Percentiles rank a stretch among this genome's conserved stretches.
phyloP scores from a whole-genome alignment of 164 flowering plant genomes.

The Cinnamomum chago region DNA sequence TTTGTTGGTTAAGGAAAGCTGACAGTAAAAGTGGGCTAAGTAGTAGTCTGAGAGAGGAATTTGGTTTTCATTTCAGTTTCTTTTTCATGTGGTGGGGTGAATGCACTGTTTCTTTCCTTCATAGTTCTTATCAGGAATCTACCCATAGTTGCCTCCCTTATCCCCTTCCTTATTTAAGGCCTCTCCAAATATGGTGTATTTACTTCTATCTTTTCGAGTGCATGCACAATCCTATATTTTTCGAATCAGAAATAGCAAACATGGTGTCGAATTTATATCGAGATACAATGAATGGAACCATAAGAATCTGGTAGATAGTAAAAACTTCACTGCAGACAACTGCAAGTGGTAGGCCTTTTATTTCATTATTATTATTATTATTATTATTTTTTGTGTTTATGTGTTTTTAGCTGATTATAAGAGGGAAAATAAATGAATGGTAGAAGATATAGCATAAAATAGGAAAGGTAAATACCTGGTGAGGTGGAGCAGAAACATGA shows the following conservation, averaged over 20 bases:
- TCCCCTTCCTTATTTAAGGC: neutral
- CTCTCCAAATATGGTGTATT: neutral
- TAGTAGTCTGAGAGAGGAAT: neutral
- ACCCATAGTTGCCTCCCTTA: neutral
- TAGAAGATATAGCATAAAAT: neutral
- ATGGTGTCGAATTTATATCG: too few relatives aligned
- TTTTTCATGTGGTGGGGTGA: conserved; percentile 11
- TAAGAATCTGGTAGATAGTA: too few relatives aligned
- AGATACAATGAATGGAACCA: too few relatives aligned
- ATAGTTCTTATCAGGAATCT: conserved; percentile 14
- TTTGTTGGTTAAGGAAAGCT: neutral
- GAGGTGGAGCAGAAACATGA: neutral
- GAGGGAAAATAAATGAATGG: neutral
- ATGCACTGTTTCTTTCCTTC: conserved; percentile 6
- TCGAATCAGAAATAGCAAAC: too few relatives aligned
- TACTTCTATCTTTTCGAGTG: neutral
- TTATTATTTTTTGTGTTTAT: too few relatives aligned
- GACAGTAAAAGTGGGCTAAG: neutral
- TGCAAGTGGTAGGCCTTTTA: too few relatives aligned
- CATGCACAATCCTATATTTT: neutral
- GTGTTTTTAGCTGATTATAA: neutral
- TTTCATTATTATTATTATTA: too few relatives aligned
- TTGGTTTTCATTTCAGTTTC: conserved; percentile 9
- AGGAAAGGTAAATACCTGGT: neutral
- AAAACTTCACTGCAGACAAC: too few relatives aligned